Conservation (phyloP, 2,329 filamentous ascomycete species). For the Venturia nashicola region DNA sequence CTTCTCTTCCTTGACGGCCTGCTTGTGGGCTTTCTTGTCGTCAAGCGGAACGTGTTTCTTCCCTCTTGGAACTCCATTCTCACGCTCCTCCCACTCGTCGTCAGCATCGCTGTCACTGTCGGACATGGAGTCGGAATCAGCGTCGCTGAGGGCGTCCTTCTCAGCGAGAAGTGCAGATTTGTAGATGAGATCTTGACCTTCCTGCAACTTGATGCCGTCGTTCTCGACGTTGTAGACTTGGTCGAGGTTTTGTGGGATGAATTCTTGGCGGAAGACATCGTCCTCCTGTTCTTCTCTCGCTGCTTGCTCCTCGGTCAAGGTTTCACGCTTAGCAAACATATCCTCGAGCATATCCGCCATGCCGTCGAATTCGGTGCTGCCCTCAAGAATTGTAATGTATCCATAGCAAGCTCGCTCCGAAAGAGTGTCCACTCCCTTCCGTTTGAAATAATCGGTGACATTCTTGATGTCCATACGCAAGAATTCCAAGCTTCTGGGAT, state of each 20-base stretch:
- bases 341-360: constrained; percentile 53
- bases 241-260: constrained; percentile 89
- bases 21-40: constrained; percentile 80
- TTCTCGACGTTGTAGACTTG: constrained; percentile 95
- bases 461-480: constrained; percentile 98
- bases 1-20: constrained; percentile 88
- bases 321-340: constrained; percentile 45
- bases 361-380: constrained; percentile 46
- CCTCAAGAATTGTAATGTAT: constrained; percentile 57
- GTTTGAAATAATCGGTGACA: constrained; percentile 79
- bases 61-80: constrained; percentile 59
- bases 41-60: constrained; percentile 82
- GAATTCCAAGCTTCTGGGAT: constrained; percentile 85
- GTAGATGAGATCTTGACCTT: constrained; percentile 71
- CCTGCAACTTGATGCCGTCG: constrained; percentile 65
- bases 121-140: constrained; percentile 22
- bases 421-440: constrained; percentile 71
- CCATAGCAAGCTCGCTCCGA: constrained; percentile 70
- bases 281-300: constrained; percentile 61
- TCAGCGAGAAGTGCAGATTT: constrained; percentile 63
- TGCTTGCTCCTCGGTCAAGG: constrained; percentile 29
- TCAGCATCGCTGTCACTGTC: constrained; percentile 28
- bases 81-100: constrained; percentile 37
- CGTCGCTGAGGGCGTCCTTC: constrained; percentile 39
- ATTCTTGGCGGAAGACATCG: constrained; percentile 89